These are phyloP conservation scores for Zygoascus sp. DNA, from an alignment of 1,139 yeast genomes.

Conservation along the genomic window DNA sequence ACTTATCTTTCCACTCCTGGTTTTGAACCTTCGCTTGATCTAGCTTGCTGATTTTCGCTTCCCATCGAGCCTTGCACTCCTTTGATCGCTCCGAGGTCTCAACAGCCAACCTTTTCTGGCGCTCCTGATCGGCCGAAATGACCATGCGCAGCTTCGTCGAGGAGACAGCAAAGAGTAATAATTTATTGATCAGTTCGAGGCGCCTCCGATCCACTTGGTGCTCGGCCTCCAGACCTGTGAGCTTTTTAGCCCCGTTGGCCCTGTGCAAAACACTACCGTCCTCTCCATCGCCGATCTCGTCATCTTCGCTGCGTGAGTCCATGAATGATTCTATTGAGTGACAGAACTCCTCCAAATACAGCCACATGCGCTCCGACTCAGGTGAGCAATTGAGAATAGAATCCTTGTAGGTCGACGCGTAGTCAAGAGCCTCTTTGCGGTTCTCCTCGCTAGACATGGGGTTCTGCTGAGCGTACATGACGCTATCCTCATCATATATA, in stretches of 20 bases:
- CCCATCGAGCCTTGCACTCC: slow-evolving; percentile 24
- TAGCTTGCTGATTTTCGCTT: slow-evolving; percentile 28
- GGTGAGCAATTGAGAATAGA: slow-evolving; percentile 33
- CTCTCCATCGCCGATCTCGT: slow-evolving; percentile 3
- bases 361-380: slow-evolving; percentile 33
- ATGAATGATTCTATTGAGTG: not conserved
- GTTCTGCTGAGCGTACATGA: slow-evolving; percentile 22
- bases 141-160: slow-evolving; percentile 36
- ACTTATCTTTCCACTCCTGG: slow-evolving; percentile 24
- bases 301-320: slow-evolving; percentile 8
- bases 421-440: slow-evolving; percentile 7
- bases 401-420: slow-evolving; percentile 19
- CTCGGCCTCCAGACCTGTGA: not conserved
- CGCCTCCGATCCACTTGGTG: slow-evolving; percentile 12
- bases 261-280: not conserved
- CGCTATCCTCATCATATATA: slow-evolving; percentile 31
- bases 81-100: slow-evolving; percentile 29
- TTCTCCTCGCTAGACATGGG: slow-evolving; percentile 12
- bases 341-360: slow-evolving; percentile 25
- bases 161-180: slow-evolving; percentile 29
- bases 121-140: slow-evolving; percentile 32
- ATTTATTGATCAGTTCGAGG: slow-evolving; percentile 16
- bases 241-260: not conserved
- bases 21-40: slow-evolving; percentile 18
- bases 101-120: slow-evolving; percentile 24